Base-by-base conservation (phyloP, 768 basidiomycete genomes). In the Auricularia sp. region DNA sequence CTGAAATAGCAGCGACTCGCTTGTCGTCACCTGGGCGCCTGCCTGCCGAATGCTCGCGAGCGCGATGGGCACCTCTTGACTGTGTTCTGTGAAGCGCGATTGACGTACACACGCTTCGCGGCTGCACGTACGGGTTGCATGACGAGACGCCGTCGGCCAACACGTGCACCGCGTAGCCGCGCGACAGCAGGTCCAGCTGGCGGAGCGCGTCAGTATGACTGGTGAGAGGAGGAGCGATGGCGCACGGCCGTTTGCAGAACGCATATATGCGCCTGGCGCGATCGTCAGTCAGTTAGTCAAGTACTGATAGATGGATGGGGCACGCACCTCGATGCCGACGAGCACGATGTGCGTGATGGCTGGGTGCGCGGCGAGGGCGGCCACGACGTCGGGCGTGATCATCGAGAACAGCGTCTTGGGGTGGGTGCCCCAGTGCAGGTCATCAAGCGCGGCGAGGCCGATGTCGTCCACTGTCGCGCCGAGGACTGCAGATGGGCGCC, bases 371-470 rank as follows among this genome's bases (percentile, higher is more conserved):
- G 72, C 71, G 62, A 96, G 77, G 7, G 85, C 66, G 2, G 74
- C 66, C 62, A 78, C 74, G 5, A 95, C 82, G 39, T 90, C 84
- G 5, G 87, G 82, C 0, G 85, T 87, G 63, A 87, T 69, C 94
- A 97, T 96, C 1, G 89, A 90, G 77, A 98, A 97, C 62, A 83
- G 81, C 0, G 86, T 84, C 73, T 97, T 97, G 68, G 87, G 83
- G 70, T 84, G 79, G 10, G 85, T 83, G 47, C 81, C 87, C 39
- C 87, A 73, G 65, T 83, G 79, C 34, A 90, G 77, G 3, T n/a
- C 1, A 90, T 79, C 36, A 81, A 77, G 14, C 74, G 69, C 65
- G 81, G 73, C 68, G 59, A 71, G 65, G 93, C 78, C 61, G 56
- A 59, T 59, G 21, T 84, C 85, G 0, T 86, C 81, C 44, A 83